These are phyloP conservation scores for Lathyrus oleraceus DNA, from an alignment of 306 rosid genomes.

Conservation along the genomic window DNA sequence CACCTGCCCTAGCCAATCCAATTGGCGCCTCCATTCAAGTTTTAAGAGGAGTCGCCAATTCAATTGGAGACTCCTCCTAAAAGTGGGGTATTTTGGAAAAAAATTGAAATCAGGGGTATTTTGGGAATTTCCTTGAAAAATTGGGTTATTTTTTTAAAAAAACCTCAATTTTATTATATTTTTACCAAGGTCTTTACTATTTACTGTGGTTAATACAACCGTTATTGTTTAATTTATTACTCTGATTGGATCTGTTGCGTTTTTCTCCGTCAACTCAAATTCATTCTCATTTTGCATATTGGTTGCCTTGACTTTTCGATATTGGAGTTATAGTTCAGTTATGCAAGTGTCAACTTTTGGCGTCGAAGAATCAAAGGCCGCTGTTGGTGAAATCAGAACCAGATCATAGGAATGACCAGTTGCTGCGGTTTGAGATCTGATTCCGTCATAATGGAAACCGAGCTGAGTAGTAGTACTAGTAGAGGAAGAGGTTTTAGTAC, in stretches of 20 bases:
- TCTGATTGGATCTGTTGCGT: too few relatives aligned
- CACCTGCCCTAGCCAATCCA: too few relatives aligned
- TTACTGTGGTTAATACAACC: too few relatives aligned
- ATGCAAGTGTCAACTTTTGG: conserved; percentile 56
- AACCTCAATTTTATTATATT: too few relatives aligned
- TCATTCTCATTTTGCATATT: background rate
- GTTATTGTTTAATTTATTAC: too few relatives aligned
- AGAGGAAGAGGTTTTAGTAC: conserved; percentile 45
- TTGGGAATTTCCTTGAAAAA: too few relatives aligned
- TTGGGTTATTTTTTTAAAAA: too few relatives aligned
- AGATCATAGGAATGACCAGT: conserved; percentile 24
- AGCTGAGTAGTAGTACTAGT: conserved; percentile 38
- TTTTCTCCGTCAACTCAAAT: background rate
- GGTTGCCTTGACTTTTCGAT: conserved; percentile 36
- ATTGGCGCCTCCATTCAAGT: too few relatives aligned
- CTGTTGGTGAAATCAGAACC: conserved; percentile 35
- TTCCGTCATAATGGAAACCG: conserved; percentile 56
- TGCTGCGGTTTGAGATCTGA: conserved; percentile 55
- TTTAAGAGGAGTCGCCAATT: too few relatives aligned
- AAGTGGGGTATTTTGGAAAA: too few relatives aligned
- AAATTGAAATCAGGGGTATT: too few relatives aligned
- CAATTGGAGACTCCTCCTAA: too few relatives aligned
- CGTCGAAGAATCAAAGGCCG: conserved; percentile 43
- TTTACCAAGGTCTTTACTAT: background rate
- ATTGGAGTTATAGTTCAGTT: conserved; percentile 27